Evolutionary conservation across 2,329 filamentous ascomycete species (phyloP).

Genomic region (Cladosporium austrohemisphaericum): DNA sequence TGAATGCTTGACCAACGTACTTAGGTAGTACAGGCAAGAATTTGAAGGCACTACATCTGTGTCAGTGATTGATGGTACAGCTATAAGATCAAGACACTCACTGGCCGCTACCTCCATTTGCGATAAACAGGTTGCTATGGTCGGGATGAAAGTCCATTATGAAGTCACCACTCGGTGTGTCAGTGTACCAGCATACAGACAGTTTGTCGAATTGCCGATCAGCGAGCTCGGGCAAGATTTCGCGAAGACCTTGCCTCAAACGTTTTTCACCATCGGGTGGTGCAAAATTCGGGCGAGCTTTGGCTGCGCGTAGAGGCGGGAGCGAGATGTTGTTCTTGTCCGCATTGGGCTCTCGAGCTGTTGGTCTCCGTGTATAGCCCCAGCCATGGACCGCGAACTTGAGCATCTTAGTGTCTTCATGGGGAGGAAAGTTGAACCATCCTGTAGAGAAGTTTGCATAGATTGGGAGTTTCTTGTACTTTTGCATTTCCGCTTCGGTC

Average conservation of each 20-base stretch:
- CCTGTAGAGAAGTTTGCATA: constrained; percentile 65
- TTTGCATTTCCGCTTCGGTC: constrained; percentile 62
- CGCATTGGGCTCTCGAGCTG: constrained; percentile 30
- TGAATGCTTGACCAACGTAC: constrained; percentile 22
- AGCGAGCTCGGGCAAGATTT: constrained; percentile 18
- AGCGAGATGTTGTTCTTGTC: constrained; percentile 6
- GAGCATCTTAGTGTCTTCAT: constrained; percentile 38
- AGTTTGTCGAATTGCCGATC: constrained; percentile 39
- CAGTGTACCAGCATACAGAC: constrained; percentile 50
- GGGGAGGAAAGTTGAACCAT: constrained; percentile 67
- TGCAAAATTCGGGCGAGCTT: constrained; percentile 5
- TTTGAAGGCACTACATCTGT: constrained; percentile 23
- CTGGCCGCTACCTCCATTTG: constrained; percentile 56
- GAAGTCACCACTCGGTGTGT: constrained; percentile 51
- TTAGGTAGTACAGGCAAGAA: constrained; percentile 24
- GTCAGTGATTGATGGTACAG: background rate
- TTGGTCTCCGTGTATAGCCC: constrained; percentile 41
- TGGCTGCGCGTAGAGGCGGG: constrained; percentile 5
- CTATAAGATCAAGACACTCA: constrained; percentile 12
- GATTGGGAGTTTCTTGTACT: constrained; percentile 63
- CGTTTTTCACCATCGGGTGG: constrained; percentile 8
- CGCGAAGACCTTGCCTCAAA: constrained; percentile 9
- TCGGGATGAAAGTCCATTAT: constrained; percentile 47
- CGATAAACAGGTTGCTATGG: constrained; percentile 48
- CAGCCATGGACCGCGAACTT: constrained; percentile 44